Conservation (phyloP, 1,139 yeast genomes). For the Pichia sp. region DNA sequence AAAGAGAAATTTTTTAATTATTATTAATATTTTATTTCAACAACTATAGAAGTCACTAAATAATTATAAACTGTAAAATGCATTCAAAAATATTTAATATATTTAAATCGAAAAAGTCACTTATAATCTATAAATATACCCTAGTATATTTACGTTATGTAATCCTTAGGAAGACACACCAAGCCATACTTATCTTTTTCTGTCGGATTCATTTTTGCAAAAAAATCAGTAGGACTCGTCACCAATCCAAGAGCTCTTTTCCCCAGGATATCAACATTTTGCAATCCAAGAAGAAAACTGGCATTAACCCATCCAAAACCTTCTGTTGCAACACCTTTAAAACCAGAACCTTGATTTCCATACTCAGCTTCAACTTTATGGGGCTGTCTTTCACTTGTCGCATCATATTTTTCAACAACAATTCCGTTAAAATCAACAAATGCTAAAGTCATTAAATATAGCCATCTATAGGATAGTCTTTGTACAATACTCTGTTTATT, state of each 20-base stretch:
- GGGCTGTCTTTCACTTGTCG: constrained; percentile 74
- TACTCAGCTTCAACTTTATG: constrained; percentile 94
- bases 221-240: constrained; percentile 71
- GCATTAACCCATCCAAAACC: constrained; percentile 98
- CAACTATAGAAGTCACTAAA: too few relatives aligned
- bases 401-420: constrained; percentile 93
- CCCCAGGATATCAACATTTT: constrained; percentile 62
- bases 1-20: too few relatives aligned
- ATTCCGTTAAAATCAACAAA: constrained; percentile 93
- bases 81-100: background rate
- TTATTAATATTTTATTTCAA: too few relatives aligned
- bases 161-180: background rate
- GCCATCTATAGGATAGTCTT: constrained; percentile 80
- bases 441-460: constrained; percentile 81
- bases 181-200: constrained; percentile 40
- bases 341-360: constrained; percentile 92
- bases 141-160: background rate
- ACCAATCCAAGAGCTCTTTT: constrained; percentile 75
- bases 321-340: constrained; percentile 91
- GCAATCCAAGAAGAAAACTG: constrained; percentile 68
- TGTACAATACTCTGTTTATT: constrained; percentile 61
- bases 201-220: constrained; percentile 41
- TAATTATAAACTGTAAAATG: too few relatives aligned
- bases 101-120: background rate
- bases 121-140: background rate